A percentile compares a stretch with the other conserved stretches of the same genome.
Conservation (phyloP, 2,329 filamentous ascomycete species). For the Hortaea sp. region DNA sequence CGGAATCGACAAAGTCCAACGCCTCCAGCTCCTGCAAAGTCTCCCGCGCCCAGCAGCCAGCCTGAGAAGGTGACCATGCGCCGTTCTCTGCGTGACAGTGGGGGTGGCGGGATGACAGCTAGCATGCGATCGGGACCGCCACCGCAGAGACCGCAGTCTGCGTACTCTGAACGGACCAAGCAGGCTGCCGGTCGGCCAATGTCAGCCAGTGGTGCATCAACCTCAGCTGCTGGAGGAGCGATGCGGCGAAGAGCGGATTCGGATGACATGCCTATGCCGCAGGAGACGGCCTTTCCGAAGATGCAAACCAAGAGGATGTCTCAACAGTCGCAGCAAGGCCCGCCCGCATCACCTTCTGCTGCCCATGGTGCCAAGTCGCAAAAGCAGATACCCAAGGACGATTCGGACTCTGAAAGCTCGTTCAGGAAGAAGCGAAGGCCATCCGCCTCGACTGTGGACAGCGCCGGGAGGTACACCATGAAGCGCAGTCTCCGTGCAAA, state of each 20-base stretch:
- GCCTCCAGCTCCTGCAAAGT: constrained; percentile 2
- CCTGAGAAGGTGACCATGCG: constrained; percentile 24
- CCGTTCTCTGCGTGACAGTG: constrained; percentile 30
- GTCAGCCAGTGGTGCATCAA: not conserved
- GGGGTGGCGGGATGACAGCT: constrained; percentile 17
- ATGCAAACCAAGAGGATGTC: constrained; percentile 10
- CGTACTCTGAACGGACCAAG: constrained; percentile 1
- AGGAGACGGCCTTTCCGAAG: constrained; percentile 3
- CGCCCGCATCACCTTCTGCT: constrained; percentile 6
- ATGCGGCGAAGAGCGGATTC: not conserved
- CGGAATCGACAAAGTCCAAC: constrained; percentile 16
- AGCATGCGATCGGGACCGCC: constrained; percentile 18
- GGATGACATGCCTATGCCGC: not conserved
- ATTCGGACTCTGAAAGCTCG: constrained; percentile 53
- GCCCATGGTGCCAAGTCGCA: constrained; percentile 14
- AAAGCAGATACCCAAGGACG: constrained; percentile 25
- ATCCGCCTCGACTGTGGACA: constrained; percentile 20
- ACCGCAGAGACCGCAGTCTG: constrained; percentile 9
- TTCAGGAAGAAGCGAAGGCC: constrained; percentile 52
- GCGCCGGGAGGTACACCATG: constrained; percentile 49
- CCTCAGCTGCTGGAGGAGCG: constrained; percentile 1
- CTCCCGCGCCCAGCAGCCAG: constrained; percentile 1
- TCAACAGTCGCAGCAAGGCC: constrained; percentile 8
- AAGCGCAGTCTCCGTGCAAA: constrained; percentile 61
- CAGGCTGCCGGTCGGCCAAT: not conserved